Evolutionary conservation across 345 rosid species (phyloP).

Genomic region (Populus euphratica): DNA sequence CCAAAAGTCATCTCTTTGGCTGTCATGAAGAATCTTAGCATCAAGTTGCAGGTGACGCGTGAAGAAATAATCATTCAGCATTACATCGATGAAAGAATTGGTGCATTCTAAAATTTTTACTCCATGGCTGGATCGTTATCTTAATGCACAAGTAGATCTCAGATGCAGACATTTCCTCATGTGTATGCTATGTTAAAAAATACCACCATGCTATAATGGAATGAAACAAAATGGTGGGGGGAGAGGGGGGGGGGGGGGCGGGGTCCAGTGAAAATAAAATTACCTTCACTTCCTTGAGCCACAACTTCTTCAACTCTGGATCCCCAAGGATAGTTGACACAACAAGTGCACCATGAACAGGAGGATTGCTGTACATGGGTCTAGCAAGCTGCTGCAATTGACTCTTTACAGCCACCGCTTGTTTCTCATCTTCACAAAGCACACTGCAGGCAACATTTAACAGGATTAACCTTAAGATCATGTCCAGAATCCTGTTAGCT

Average conservation of each 20-base stretch:
- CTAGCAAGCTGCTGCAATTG: conserved; percentile 97
- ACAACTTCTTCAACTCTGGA: conserved; percentile 68
- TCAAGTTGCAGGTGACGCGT: too few species aligned
- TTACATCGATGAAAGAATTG: too few species aligned
- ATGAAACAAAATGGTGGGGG: background rate
- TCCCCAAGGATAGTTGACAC: conserved; percentile 80
- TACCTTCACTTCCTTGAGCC: conserved; percentile 96
- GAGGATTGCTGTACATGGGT: conserved; percentile 99
- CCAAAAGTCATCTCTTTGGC: too few species aligned
- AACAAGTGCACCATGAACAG: conserved; percentile 77
- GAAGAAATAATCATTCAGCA: too few species aligned
- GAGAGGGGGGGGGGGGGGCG: background rate
- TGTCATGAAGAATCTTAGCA: too few species aligned
- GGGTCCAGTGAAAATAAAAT: conserved; percentile 6
- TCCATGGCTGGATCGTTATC: too few species aligned
- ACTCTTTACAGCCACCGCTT: conserved; percentile 80
- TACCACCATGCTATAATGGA: background rate
- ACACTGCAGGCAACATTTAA: conserved; percentile 47
- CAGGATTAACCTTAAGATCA: background rate
- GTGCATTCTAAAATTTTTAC: too few species aligned
- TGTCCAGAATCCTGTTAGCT: background rate
- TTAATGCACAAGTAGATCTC: too few species aligned
- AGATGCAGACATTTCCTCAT: too few species aligned
- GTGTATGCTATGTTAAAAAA: background rate
- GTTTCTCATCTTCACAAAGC: conserved; percentile 76